These are phyloP conservation scores for Suillus variegatus DNA, from an alignment of 768 basidiomycete species.

Conservation along the genomic window DNA sequence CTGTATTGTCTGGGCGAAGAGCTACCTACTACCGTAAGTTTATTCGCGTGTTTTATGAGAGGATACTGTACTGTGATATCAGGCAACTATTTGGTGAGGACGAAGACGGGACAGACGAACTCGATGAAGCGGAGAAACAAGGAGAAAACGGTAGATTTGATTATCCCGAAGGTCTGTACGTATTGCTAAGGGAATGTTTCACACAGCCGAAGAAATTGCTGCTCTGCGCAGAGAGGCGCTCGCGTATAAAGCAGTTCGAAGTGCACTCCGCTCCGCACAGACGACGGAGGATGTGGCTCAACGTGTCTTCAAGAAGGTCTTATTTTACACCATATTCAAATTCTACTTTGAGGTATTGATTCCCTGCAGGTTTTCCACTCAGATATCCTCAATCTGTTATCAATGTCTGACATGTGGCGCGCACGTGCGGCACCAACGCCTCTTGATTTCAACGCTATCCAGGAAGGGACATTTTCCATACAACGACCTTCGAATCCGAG, in stretches of 20 bases:
- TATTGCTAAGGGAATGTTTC: background rate
- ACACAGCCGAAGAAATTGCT: constrained; percentile 84
- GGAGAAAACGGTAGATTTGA: constrained; percentile 81
- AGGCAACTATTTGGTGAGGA: constrained; percentile 97
- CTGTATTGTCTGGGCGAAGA: constrained; percentile 99
- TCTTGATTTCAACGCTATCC: constrained; percentile 78
- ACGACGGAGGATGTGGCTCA: constrained; percentile 55
- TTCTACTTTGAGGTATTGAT: background rate
- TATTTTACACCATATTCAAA: background rate
- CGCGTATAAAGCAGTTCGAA: constrained; percentile 83
- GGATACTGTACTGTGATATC: constrained; percentile 6
- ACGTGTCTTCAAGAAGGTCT: constrained; percentile 83
- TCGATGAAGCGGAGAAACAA: constrained; percentile 89
- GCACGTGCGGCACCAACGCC: constrained; percentile 84
- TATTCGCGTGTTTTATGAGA: background rate
- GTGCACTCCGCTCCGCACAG: constrained; percentile 53
- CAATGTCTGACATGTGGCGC: constrained; percentile 98
- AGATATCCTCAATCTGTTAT: constrained; percentile 86
- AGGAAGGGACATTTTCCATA: constrained; percentile 59
- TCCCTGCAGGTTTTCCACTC: constrained; percentile 73
- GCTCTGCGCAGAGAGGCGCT: constrained; percentile 86
- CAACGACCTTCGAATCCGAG: constrained; percentile 29
- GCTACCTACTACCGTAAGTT: constrained; percentile 87
- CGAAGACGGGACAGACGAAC: constrained; percentile 75
- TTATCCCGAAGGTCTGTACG: constrained; percentile 16